phyloP scores from a whole-genome alignment of 805 yeast genomes.

The Debaryomyces prosopidis region DNA sequence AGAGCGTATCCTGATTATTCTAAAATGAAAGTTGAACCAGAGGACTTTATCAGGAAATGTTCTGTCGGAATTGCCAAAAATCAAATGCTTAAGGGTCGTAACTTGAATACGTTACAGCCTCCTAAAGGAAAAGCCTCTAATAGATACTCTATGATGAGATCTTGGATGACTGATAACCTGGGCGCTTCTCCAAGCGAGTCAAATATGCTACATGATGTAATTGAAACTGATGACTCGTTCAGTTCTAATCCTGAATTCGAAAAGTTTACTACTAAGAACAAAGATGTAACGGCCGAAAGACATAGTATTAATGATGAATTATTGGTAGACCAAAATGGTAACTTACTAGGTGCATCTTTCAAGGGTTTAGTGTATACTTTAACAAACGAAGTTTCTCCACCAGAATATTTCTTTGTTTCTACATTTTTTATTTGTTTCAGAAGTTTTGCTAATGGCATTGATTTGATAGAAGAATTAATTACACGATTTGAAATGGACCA shows the following conservation, averaged over 20 bases:
- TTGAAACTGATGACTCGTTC: slow-evolving; percentile 28
- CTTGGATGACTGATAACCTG: slow-evolving; percentile 51
- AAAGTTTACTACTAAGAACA: slow-evolving; percentile 24
- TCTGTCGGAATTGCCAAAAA: slow-evolving; percentile 58
- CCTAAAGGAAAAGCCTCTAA: slow-evolving; percentile 24
- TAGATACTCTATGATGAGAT: slow-evolving; percentile 51
- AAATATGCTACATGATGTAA: slow-evolving; percentile 38
- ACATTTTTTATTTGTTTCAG: slow-evolving; percentile 79
- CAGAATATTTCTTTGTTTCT: slow-evolving; percentile 67
- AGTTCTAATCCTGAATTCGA: slow-evolving; percentile 37
- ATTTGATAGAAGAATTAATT: slow-evolving; percentile 67
- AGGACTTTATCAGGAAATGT: slow-evolving; percentile 59
- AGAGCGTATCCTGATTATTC: slow-evolving; percentile 69
- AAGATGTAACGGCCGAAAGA: slow-evolving; percentile 6
- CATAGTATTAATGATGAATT: slow-evolving; percentile 44
- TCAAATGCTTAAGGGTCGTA: slow-evolving; percentile 23
- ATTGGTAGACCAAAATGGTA: slow-evolving; percentile 50
- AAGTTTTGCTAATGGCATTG: slow-evolving; percentile 65
- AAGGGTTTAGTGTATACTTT: slow-evolving; percentile 63
- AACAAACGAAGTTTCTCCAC: slow-evolving; percentile 64
- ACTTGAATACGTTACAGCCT: slow-evolving; percentile 23
- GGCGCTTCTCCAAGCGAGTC: slow-evolving; percentile 50
- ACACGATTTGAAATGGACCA: slow-evolving; percentile 58
- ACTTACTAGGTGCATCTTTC: slow-evolving; percentile 68
- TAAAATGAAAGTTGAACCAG: slow-evolving; percentile 56